These are phyloP conservation scores for Exophiala spinifera DNA, from an alignment of 2,329 filamentous ascomycete genomes.

Conservation along the genomic window DNA sequence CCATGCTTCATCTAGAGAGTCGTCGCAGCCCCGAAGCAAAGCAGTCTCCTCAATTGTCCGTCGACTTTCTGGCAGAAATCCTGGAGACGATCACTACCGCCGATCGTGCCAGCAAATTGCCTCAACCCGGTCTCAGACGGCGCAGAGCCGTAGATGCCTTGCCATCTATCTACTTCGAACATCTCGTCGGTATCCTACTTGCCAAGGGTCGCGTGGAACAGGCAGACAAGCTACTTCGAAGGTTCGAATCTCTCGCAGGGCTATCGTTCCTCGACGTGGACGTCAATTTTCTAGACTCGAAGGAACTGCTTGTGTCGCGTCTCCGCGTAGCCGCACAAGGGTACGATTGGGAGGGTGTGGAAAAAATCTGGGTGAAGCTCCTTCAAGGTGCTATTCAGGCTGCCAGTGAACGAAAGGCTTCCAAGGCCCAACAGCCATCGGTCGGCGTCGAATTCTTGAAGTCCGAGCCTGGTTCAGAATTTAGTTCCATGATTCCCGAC, in stretches of 20 bases:
- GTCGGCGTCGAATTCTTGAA: neutral
- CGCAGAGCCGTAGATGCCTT: constrained; percentile 42
- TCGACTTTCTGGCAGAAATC: constrained; percentile 38
- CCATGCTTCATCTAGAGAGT: constrained; percentile 37
- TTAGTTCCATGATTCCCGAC: constrained; percentile 17
- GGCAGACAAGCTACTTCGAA: constrained; percentile 55
- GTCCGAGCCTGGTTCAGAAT: constrained; percentile 3
- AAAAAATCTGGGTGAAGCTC: constrained; percentile 19
- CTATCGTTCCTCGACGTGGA: constrained; percentile 13
- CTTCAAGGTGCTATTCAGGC: constrained; percentile 12
- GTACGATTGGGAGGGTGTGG: constrained; percentile 16
- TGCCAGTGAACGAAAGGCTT: neutral
- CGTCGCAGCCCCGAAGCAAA: constrained; percentile 26
- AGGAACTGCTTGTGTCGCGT: constrained; percentile 33
- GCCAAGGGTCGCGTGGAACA: constrained; percentile 44
- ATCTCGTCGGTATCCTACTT: constrained; percentile 56
- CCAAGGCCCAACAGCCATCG: neutral
- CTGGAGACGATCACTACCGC: constrained; percentile 39
- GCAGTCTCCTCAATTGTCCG: constrained; percentile 13
- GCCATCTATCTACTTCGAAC: constrained; percentile 52
- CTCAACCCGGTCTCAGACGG: constrained; percentile 34
- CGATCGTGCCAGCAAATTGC: constrained; percentile 46
- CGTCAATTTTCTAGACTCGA: constrained; percentile 17
- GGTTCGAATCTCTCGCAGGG: constrained; percentile 46
- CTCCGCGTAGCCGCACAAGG: constrained; percentile 6